A percentile compares a stretch with the other conserved stretches of the same genome.
These are phyloP conservation scores for Trichoderma sp. DNA, from an alignment of 2,329 filamentous ascomycete genomes.

Conservation along the genomic window DNA sequence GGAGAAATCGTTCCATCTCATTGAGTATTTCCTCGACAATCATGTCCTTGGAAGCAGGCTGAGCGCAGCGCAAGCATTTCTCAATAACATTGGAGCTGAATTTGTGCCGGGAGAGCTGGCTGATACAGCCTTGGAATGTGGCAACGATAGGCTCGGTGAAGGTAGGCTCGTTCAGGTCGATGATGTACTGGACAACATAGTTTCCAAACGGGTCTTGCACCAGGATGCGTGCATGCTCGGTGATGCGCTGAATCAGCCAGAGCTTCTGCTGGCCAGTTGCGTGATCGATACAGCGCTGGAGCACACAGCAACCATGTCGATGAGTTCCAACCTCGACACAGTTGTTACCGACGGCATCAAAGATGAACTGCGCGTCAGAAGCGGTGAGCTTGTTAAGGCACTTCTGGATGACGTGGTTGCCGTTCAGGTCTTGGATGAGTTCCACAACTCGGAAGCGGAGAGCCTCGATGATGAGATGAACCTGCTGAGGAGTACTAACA, in stretches of 20 bases:
- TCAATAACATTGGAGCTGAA: conserved; percentile 99
- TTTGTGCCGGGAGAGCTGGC: conserved; percentile 82
- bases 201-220: conserved; percentile 98
- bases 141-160: conserved; percentile 88
- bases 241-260: conserved; percentile 83
- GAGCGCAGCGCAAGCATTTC: conserved; percentile 86
- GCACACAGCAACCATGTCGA: conserved; percentile 94
- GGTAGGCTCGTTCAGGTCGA: conserved; percentile 81
- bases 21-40: conserved; percentile 82
- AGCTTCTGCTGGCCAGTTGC: conserved; percentile 86
- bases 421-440: conserved; percentile 94
- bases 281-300: conserved; percentile 97
- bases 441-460: conserved; percentile 83
- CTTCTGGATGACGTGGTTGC: conserved; percentile 99
- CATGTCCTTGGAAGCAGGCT: conserved; percentile 69
- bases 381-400: conserved; percentile 91
- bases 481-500: conserved; percentile 81
- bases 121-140: conserved; percentile 74
- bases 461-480: conserved; percentile 81
- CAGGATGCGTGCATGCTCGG: conserved; percentile 78
- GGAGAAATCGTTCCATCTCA: conserved; percentile 84
- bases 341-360: conserved; percentile 83
- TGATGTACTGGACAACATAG: conserved; percentile 98
- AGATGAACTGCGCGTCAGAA: conserved; percentile 90
- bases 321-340: conserved; percentile 93